phyloP scores from a whole-genome alignment of 192 early-diverging fungal species.

The Hyaloraphidium curvatum region DNA sequence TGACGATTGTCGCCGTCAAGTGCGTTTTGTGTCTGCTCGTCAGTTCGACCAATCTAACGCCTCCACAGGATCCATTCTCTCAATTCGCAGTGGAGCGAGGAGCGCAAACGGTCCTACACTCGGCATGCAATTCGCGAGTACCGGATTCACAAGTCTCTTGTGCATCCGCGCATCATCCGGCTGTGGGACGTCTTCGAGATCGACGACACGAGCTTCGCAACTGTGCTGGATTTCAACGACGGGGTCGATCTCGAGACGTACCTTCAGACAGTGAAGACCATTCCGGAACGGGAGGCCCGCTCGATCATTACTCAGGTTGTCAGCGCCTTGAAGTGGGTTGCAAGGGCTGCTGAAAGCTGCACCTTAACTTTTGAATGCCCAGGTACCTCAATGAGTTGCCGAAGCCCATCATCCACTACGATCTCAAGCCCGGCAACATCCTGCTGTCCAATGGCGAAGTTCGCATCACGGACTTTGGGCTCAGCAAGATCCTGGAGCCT shows the following conservation, averaged over 20 bases:
- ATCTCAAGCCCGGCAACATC: conserved; percentile 15
- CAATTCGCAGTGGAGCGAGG: conserved; percentile 9
- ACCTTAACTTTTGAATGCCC: no score
- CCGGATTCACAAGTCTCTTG: conserved; percentile 11
- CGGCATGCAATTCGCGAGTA: conserved; percentile 13
- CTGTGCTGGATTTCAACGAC: neutral
- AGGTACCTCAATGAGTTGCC: conserved; percentile 12
- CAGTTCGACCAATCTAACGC: no score
- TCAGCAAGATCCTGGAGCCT: conserved; percentile 4
- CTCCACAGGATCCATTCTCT: conserved; percentile 14
- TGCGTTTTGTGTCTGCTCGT: neutral
- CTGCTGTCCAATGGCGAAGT: conserved; percentile 11
- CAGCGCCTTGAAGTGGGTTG: conserved; percentile 7
- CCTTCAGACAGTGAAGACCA: neutral
- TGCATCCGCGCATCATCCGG: neutral
- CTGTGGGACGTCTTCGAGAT: conserved; percentile 1
- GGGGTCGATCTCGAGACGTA: neutral
- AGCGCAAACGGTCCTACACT: conserved; percentile 11
- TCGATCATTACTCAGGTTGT: conserved; percentile 10
- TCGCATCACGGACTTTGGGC: conserved; percentile 15
- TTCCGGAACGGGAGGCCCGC: conserved; percentile 7
- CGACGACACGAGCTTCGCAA: neutral
- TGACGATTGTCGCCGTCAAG: conserved; percentile 8
- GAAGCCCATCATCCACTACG: conserved; percentile 13
- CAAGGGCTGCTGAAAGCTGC: no score